These are phyloP conservation scores for Actinidia polygama DNA, from an alignment of 179 eudicot genomes.

Conservation along the genomic window DNA sequence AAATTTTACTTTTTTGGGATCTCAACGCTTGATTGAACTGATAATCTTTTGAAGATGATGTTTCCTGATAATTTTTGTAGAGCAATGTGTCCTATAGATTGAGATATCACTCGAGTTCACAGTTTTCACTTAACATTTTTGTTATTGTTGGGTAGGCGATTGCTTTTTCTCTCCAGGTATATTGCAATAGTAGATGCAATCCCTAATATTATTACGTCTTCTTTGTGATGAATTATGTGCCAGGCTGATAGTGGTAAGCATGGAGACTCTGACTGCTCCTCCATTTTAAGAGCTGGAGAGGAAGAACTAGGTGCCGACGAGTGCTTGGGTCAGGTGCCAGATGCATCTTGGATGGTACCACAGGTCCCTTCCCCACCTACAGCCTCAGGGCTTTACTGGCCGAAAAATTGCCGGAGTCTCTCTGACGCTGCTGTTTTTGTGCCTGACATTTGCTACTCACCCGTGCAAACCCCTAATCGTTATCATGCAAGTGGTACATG, in stretches of 20 bases:
- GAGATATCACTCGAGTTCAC: background rate
- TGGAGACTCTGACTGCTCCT: conserved; percentile 75
- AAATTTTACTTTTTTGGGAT: background rate
- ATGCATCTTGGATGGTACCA: conserved; percentile 71
- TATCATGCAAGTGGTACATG: conserved; percentile 23
- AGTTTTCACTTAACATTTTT: background rate
- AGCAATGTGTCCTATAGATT: background rate
- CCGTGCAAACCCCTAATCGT: conserved; percentile 28
- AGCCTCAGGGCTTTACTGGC: conserved; percentile 84
- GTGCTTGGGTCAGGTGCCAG: conserved; percentile 81
- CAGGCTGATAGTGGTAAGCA: conserved; percentile 92
- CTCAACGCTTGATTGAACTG: background rate
- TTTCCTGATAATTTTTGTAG: background rate
- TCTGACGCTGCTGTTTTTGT: conserved; percentile 55
- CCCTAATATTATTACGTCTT: background rate
- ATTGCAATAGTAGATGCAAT: background rate
- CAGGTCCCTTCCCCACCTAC: conserved; percentile 86
- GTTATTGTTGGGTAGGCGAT: background rate
- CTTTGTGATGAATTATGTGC: conserved; percentile 18
- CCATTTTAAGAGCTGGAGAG: conserved; percentile 58
- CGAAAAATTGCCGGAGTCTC: conserved; percentile 46
- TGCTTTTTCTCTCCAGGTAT: background rate
- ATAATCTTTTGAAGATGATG: background rate
- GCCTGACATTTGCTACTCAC: conserved; percentile 63
- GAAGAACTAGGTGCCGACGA: conserved; percentile 71